Percentiles rank a stretch among this genome's conserved stretches.
Evolutionary conservation across 2,329 filamentous ascomycete genomes (phyloP).

Genomic region (Tolypocladium capitatum): DNA sequence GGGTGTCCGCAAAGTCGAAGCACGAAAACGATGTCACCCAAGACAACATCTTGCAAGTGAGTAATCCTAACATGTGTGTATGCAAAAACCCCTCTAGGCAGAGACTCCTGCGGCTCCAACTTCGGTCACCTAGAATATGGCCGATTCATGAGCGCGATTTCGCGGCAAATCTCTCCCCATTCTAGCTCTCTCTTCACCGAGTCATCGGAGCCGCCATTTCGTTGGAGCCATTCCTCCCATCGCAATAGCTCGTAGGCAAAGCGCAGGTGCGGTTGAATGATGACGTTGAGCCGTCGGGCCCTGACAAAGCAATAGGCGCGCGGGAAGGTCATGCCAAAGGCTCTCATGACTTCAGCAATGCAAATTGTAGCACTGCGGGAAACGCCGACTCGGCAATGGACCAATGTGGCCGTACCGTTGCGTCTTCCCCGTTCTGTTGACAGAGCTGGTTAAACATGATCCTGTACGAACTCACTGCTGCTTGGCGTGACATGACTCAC

Average conservation of each 20-base stretch:
- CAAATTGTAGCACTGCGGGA: slow-evolving; percentile 94
- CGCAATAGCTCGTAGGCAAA: slow-evolving; percentile 93
- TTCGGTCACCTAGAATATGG: slow-evolving; percentile 60
- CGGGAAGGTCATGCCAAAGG: slow-evolving; percentile 68
- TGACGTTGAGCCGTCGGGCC: slow-evolving; percentile 85
- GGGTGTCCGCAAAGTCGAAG: not conserved
- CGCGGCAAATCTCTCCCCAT: slow-evolving; percentile 76
- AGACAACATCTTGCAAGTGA: not conserved
- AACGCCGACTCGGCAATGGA: slow-evolving; percentile 93
- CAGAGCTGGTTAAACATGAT: slow-evolving; percentile 3
- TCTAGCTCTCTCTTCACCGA: slow-evolving; percentile 65
- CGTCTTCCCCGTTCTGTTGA: slow-evolving; percentile 59
- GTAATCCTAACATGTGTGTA: not conserved
- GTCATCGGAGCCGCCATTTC: slow-evolving; percentile 29
- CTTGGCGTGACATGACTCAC: slow-evolving; percentile 32
- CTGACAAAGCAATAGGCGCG: slow-evolving; percentile 93
- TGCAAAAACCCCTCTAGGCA: not conserved
- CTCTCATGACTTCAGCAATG: slow-evolving; percentile 95
- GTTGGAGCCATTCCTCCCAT: slow-evolving; percentile 73
- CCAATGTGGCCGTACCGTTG: slow-evolving; percentile 72
- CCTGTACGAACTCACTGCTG: not conserved
- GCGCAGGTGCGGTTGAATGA: slow-evolving; percentile 90
- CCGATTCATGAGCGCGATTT: slow-evolving; percentile 91
- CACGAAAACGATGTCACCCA: not conserved
- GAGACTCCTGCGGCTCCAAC: not conserved